Base-by-base conservation (phyloP, 2,329 filamentous ascomycete genomes). In the Coccinonectria pachysandricola region DNA sequence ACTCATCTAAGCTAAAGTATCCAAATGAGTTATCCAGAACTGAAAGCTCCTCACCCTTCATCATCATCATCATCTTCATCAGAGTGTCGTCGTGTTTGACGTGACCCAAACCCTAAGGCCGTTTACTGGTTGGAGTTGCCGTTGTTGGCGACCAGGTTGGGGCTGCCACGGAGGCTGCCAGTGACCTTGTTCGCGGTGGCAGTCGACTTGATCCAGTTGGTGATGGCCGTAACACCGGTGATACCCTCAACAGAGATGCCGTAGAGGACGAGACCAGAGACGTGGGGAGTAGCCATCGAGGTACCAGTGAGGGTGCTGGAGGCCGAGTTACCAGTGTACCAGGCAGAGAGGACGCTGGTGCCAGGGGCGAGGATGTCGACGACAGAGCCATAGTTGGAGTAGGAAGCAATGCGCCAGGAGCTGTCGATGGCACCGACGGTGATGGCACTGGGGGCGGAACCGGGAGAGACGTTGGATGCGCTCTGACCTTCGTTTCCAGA, bases 271-370 rank as follows among this genome's bases (percentile, higher is more conserved):
- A 79, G 55, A 14, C 75, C 75, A 16, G 65, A 60, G 32, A 79
- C 57, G 45, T 78, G 73, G 1, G 75, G 75, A 4, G 61, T 54
- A 4, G 74, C 70, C 73, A 78, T 78, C n/a, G 65, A 72, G 8
- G 75, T 79, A 18, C 75, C 75, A 9, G 59, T 66, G 44, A 75
- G 61, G 23, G 46, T 59, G 36, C 57, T 57, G 28, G 50, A 62
- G 23, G 65, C 59, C 10, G 46, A 53, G 31, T 46, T 56, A 46
- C 49, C 44, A 30, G 57, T 54, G 39, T 57, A 60, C 62, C 62
- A 72, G 5, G 71, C 48, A 22, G 60, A 66, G 5, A 62, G 45
- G 28, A 71, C 50, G 32, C 36, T 39, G 21, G 53, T 48, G 12
- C 68, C 68, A 3, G 68, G 65, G 5, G 57, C 68, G 27, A 66